phyloP scores from a whole-genome alignment of 306 rosid species.

The Notholithocarpus densiflorus region DNA sequence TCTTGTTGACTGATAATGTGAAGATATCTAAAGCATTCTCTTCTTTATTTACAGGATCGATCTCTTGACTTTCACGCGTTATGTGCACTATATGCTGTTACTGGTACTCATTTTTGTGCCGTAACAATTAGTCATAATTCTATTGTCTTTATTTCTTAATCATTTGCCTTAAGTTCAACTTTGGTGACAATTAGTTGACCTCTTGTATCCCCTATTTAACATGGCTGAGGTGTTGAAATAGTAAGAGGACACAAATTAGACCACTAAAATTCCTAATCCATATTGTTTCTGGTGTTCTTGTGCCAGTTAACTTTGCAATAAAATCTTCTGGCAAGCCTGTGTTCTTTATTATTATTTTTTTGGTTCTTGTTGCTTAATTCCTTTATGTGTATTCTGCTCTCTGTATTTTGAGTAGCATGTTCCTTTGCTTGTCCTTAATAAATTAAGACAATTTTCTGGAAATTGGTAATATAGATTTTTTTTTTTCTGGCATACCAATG shows the following conservation, averaged over 20 bases:
- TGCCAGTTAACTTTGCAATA: neutral
- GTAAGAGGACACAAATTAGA: neutral
- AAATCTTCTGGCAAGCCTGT: constrained; percentile 4
- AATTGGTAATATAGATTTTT: neutral
- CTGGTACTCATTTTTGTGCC: constrained; percentile 65
- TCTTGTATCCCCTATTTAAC: neutral
- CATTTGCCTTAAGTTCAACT: neutral
- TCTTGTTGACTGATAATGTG: constrained; percentile 16
- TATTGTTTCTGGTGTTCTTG: neutral
- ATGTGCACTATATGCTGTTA: constrained; percentile 93
- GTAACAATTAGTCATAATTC: constrained; percentile 17
- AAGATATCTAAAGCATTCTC: constrained; percentile 36
- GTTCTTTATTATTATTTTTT: neutral
- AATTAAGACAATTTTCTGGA: neutral
- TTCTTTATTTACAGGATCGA: constrained; percentile 74
- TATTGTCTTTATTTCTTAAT: constrained; percentile 3
- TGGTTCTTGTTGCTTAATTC: neutral
- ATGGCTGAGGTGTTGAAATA: neutral
- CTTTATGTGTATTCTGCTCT: neutral
- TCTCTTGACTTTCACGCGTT: constrained; percentile 97
- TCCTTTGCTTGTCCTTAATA: constrained; percentile 3
- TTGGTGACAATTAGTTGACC: neutral
- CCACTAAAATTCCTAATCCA: constrained; percentile 16
- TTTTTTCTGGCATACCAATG: neutral
- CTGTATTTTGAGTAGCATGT: neutral